Base-by-base conservation (phyloP, 2,329 filamentous ascomycete species). In the Neoascochyta sp. region DNA sequence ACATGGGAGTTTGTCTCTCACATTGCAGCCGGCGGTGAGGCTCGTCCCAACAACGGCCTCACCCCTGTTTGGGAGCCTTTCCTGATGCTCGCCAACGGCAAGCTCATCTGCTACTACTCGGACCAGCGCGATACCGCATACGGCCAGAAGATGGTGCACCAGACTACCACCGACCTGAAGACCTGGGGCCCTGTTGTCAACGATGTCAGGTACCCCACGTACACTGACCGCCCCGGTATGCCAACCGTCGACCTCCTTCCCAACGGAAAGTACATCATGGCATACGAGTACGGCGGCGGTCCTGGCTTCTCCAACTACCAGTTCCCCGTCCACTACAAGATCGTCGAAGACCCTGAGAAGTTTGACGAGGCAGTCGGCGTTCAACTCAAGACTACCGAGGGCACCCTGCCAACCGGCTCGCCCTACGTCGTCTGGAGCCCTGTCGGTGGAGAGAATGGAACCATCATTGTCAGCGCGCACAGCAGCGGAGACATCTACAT, bases 21-120 rank as follows among this genome's bases (percentile, higher is more conserved):
- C 43, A 74, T 86, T 24, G 81, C 80, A 1, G 63, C 66, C 2
- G 82, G 81, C 18, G 79, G 79, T n/a, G 68, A 69, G 25, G 79
- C 80, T 2, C 48, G 66, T 0, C 74, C 80, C 3, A 71, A 76
- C 49, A 83, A 86, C 48, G 81, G 78, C 1, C 56, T 78, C 20
- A 81, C 78, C 0, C 79, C 81, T 0, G 76, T 86, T 12, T 86
- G 82, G 82, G 83, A 86, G 56, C 82, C 82, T 0, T 84, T 81
- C 56, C 60, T 86, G 22, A 70, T 72, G 54, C 65, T 71, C 24
- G 71, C 79, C 54, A 62, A 81, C 33, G 69, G 74, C 30, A 66
- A 75, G 29, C 62, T 86, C 11, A 71, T 85, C 19, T 66, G 73
- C 47, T 86, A 83, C 67, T 86, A 85, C 64, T 79, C 80, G 2